Evolutionary conservation across 1,139 yeast species (phyloP), one percentile per base, ranked within the genome.

Genomic region (Saccharomycopsis hybrid): DNA sequence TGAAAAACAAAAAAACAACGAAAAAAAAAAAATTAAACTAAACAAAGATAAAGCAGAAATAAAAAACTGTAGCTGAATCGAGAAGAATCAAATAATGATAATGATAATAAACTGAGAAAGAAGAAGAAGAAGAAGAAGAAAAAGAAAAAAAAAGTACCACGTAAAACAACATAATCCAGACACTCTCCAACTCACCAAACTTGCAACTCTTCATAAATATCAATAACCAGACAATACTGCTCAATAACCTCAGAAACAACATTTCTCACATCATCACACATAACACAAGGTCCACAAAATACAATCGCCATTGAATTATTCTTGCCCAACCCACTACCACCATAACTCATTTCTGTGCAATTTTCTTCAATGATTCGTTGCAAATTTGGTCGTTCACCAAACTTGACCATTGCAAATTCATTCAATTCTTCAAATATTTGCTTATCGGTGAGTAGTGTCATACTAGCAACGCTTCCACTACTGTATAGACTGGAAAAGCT

Each of bases 221-320:
- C 52, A 9, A 49, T 43, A 4, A 47, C 47, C 11, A 7, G 36
- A 27, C 25, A 29, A n/a, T 41, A 13, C 4, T 43, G 11, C 8
- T 18, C 46, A 4, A 35, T 27, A 9, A 13, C 54, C 35, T 58
- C 50, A 18, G 61, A 59, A 37, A 69, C 64, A 4, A 66, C 56
- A 13, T 60, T 60, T 60, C 78, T 68, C 11, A 75, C 61, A 43
- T 70, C 71, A 62, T 81, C 87, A 29, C 75, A 79, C 72, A 77
- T 69, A 3, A 63, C 60, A 18, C 77, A 77, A 48, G 76, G 80
- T 1, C 78, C 81, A 59, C 80, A 76, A 1, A 75, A 61, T n/a
- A 74, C 64, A 45, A 73, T 67, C 5, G 73, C 72, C 42, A 49
- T 5, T n/a, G 38, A 30, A 3, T 24, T 35, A 30, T 47, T 40